These are phyloP conservation scores for Trametes polyzona DNA, from an alignment of 1,284 basidiomycete genomes.

Conservation along the genomic window DNA sequence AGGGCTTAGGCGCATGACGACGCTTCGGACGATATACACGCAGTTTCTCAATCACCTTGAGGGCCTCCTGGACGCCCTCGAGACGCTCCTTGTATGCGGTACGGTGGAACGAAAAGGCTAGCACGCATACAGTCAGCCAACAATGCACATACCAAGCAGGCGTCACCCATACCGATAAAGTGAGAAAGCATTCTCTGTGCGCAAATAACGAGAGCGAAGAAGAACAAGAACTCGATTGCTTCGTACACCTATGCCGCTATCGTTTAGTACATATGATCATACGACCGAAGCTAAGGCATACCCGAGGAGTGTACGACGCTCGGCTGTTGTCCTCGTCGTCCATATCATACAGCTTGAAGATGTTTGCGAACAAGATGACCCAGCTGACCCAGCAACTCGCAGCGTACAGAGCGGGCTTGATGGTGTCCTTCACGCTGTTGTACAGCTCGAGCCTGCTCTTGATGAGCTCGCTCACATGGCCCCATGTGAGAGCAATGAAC, in stretches of 20 bases:
- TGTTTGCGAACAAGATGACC: slow-evolving; percentile 68
- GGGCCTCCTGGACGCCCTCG: slow-evolving; percentile 54
- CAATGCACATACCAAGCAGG: not conserved
- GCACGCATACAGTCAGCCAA: not conserved
- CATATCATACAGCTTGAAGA: slow-evolving; percentile 58
- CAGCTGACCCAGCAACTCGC: slow-evolving; percentile 70
- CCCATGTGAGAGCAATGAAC: slow-evolving; percentile 64
- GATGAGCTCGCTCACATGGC: slow-evolving; percentile 70
- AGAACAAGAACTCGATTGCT: slow-evolving; percentile 71
- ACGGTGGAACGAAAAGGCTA: slow-evolving; percentile 74
- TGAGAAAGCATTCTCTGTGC: slow-evolving; percentile 68
- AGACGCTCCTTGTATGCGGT: slow-evolving; percentile 79
- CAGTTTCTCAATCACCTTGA: slow-evolving; percentile 70
- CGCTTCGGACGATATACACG: slow-evolving; percentile 71
- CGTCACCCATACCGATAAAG: slow-evolving; percentile 46
- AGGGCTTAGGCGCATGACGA: slow-evolving; percentile 27
- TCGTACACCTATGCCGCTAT: slow-evolving; percentile 55
- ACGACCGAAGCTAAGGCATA: slow-evolving; percentile 23
- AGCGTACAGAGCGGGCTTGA: slow-evolving; percentile 72
- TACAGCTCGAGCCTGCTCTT: slow-evolving; percentile 72
- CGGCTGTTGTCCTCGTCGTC: slow-evolving; percentile 47
- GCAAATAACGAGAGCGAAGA: slow-evolving; percentile 63
- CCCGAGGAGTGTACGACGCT: slow-evolving; percentile 58
- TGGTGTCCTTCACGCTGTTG: slow-evolving; percentile 64
- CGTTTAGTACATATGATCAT: not conserved